phyloP scores from a whole-genome alignment of 1,284 basidiomycete genomes.

The Coniferiporia weirii region DNA sequence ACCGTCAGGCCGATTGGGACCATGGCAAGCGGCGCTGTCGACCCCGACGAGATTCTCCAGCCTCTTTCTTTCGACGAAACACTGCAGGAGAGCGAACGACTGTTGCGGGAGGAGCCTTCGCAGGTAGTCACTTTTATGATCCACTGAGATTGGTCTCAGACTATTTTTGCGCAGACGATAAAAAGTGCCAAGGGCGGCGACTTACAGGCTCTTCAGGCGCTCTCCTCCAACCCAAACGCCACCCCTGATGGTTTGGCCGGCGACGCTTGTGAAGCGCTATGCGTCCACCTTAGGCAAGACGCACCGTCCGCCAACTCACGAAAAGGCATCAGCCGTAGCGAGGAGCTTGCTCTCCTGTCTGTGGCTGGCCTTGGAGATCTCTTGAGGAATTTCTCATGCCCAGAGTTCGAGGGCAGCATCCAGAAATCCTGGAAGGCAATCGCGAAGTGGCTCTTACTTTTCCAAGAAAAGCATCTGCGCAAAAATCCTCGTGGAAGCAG shows the following conservation, averaged over 20 bases:
- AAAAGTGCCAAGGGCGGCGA: neutral
- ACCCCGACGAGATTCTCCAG: neutral
- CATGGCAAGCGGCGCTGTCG: neutral
- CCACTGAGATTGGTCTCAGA: neutral
- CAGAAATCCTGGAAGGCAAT: constrained; percentile 1
- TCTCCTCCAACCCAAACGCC: neutral
- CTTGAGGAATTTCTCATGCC: neutral
- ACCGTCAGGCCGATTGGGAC: neutral
- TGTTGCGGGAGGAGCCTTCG: neutral
- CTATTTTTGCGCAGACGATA: neutral
- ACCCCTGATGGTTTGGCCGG: neutral
- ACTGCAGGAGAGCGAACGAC: neutral
- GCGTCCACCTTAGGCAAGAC: neutral
- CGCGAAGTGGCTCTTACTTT: neutral
- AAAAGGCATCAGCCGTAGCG: neutral
- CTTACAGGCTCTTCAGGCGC: neutral
- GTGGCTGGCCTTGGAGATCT: neutral
- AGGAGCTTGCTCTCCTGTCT: constrained; percentile 1
- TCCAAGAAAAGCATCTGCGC: neutral
- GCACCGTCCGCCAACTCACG: neutral
- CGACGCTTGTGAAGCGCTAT: neutral
- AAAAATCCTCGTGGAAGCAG: neutral
- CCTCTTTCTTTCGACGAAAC: neutral
- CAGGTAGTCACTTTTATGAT: neutral
- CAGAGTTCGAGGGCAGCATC: neutral